These are phyloP conservation scores for Avena sativa DNA, from an alignment of 176 grass and related monocot species.

Conservation along the genomic window DNA sequence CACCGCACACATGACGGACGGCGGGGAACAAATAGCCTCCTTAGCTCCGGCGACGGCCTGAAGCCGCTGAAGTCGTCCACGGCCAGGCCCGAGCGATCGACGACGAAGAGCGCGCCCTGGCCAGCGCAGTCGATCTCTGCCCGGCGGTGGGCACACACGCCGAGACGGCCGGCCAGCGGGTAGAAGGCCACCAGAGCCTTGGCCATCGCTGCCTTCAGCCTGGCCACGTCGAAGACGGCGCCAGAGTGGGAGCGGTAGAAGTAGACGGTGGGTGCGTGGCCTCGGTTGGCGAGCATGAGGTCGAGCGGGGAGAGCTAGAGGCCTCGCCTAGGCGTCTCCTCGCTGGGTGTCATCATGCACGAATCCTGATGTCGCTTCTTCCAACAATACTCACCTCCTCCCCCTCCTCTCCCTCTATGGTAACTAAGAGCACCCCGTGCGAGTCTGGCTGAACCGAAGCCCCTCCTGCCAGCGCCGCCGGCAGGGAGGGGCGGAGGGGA, in stretches of 20 bases:
- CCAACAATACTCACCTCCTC: no score
- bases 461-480: no score
- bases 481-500: no score
- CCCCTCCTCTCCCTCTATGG: no score
- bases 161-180: slow-evolving; percentile 45
- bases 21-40: slow-evolving; percentile 11
- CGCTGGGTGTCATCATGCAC: slow-evolving; percentile 14
- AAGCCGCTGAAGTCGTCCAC: slow-evolving; percentile 34
- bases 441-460: no score
- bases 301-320: slow-evolving; percentile 62
- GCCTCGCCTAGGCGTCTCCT: slow-evolving; percentile 40
- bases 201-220: slow-evolving; percentile 47
- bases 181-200: slow-evolving; percentile 58
- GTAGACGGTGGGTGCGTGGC: slow-evolving; percentile 52
- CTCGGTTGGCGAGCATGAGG: not conserved
- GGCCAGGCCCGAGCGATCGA: slow-evolving; percentile 17
- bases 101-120: slow-evolving; percentile 30
- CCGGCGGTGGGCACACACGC: not conserved
- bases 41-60: slow-evolving; percentile 19
- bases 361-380: no score
- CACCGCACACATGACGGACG: not conserved
- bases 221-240: not conserved
- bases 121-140: slow-evolving; percentile 39
- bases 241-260: slow-evolving; percentile 33
- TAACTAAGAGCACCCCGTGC: no score